Conservation (phyloP, 805 yeast species). For the Hanseniaspora guilliermondii region DNA sequence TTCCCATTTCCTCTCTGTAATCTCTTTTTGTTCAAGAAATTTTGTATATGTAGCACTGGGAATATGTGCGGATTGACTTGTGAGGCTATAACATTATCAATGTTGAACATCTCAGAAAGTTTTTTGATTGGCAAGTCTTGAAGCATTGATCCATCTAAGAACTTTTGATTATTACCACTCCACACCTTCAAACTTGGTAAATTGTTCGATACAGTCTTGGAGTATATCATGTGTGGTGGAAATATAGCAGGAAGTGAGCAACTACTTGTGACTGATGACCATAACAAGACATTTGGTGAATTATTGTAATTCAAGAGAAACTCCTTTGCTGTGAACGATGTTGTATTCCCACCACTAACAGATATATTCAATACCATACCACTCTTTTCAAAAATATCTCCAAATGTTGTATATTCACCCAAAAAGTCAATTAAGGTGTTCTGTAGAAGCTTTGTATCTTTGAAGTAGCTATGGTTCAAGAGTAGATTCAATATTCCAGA, state of each 20-base stretch:
- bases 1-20: constrained; percentile 51
- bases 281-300: constrained; percentile 66
- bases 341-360: constrained; percentile 53
- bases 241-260: constrained; percentile 90
- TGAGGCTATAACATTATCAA: constrained; percentile 92
- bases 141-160: constrained; percentile 93
- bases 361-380: constrained; percentile 89
- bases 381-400: constrained; percentile 73
- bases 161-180: constrained; percentile 59
- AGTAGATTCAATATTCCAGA: constrained; percentile 24
- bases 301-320: constrained; percentile 66
- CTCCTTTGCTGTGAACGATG: constrained; percentile 84
- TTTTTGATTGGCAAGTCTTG: constrained; percentile 85
- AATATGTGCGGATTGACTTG: constrained; percentile 96
- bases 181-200: constrained; percentile 42
- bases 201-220: constrained; percentile 47
- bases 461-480: constrained; percentile 19
- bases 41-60: constrained; percentile 49
- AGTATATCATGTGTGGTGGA: constrained; percentile 71
- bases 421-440: constrained; percentile 22
- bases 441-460: constrained; percentile 1
- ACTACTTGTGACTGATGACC: constrained; percentile 88
- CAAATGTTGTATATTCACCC: constrained; percentile 23
- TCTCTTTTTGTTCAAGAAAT: constrained; percentile 51
- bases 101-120: constrained; percentile 91